Evolutionary conservation across 257 asterid genomes (phyloP).

Genomic region (Solanum etuberosum): DNA sequence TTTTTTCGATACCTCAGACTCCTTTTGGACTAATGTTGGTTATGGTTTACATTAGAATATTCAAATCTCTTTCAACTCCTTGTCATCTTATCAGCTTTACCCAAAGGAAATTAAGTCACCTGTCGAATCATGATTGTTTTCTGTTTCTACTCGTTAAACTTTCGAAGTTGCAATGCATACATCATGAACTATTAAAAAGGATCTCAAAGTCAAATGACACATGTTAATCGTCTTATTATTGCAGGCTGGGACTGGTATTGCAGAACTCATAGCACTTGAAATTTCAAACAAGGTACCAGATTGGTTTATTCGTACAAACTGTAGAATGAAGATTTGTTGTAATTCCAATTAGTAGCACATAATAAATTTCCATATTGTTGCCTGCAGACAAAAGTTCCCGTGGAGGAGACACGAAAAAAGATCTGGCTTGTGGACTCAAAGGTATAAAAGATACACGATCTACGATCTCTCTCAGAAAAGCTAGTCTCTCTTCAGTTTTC

Average conservation of each 20-base stretch:
- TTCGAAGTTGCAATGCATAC: neutral
- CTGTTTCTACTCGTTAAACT: neutral
- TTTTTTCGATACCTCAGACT: neutral
- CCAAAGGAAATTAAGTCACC: neutral
- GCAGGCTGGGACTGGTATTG: conserved; percentile 99
- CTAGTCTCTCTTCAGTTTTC: neutral
- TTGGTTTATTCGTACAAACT: neutral
- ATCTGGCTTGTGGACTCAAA: conserved; percentile 95
- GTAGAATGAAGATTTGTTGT: neutral
- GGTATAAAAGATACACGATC: conserved; percentile 25
- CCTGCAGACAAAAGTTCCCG: conserved; percentile 44
- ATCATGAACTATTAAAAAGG: neutral
- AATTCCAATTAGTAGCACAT: neutral
- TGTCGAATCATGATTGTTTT: neutral
- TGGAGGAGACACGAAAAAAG: conserved; percentile 68
- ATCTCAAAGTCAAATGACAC: neutral
- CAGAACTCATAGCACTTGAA: conserved; percentile 96
- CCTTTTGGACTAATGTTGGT: neutral
- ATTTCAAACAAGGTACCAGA: conserved; percentile 65
- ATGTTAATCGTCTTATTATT: conserved; percentile 6
- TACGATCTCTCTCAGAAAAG: neutral
- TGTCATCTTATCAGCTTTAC: neutral
- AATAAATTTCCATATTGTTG: neutral
- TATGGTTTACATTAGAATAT: neutral
- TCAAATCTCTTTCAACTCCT: neutral